Base-by-base conservation (phyloP, 257 asterid genomes). In the Lavandula angustifolia region DNA sequence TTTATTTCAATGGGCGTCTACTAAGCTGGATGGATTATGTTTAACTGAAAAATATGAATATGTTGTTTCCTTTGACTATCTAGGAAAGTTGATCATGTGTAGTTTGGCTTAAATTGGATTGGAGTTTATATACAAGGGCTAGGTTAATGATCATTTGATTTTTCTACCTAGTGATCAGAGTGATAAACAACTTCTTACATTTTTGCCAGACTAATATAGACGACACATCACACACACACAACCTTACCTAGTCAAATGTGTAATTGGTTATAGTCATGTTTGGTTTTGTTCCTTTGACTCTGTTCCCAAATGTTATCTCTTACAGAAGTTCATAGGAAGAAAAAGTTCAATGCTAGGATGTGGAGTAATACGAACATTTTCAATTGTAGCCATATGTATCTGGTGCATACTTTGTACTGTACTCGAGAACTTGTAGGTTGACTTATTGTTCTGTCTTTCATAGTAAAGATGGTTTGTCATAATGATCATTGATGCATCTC, bases 1-100 rank as follows among this genome's bases (percentile, higher is more conserved):
- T 53, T 42, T 33, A 57, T 60, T 54, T 66, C 7, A 27, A 16
- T 16, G n/a, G 58, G 40, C 17, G 11, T 32, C 27, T 38, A 52
- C 41, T 33, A 22, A 14, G 8, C 27, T 54, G 7, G 42, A 38
- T 47, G 14, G 5, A 16, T 11, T 50, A 31, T 50, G 22, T 11
- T 18, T 33, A 9, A 41, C 50, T 38, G 53, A 6, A 29, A 13
- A 49, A 16, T 40, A 35, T 52, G 3, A 22, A 10, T n/a, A 16
- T 48, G 14, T 33, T 31, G 46, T 49, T 54, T 10, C 17, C 3
- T n/a, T 13, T 64, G 40, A 62, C 65, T 33, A 59, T 59, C 51
- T 13, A 50, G 43, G 49, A 40, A 18, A 40, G 52, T 54, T 16
- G 35, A 67, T 32, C 32, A 5, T 48, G 12, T 14, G 33, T 16